A percentile compares a stretch with the other conserved stretches of the same genome.
phyloP scores from a whole-genome alignment of 1,284 basidiomycete species.

The Polyporus tsugae region DNA sequence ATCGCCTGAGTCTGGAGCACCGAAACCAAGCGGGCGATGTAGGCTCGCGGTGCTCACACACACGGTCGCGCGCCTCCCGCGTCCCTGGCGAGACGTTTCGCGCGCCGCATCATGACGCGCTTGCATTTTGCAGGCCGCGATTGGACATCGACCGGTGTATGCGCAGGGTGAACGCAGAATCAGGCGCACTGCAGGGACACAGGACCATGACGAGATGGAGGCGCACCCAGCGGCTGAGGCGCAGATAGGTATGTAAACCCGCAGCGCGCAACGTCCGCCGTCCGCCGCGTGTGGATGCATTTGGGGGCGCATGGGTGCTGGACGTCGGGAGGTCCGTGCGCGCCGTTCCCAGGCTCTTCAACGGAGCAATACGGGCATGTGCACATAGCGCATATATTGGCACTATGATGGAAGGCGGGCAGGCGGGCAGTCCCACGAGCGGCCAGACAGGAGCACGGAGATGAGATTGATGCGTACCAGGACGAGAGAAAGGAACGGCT shows the following conservation, averaged over 20 bases:
- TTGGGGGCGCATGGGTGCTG: neutral
- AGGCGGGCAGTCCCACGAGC: conserved; percentile 7
- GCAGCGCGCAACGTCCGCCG: conserved; percentile 1
- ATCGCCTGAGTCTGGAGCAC: neutral
- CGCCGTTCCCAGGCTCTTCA: neutral
- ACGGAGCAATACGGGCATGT: neutral
- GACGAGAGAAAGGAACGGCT: neutral
- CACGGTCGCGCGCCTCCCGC: neutral
- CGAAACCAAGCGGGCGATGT: neutral
- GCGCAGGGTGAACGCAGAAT: neutral
- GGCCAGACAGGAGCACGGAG: neutral
- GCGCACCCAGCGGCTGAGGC: neutral
- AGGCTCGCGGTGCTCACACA: neutral
- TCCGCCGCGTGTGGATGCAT: neutral
- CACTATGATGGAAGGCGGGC: conserved; percentile 7
- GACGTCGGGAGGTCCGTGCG: neutral
- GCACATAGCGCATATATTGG: neutral
- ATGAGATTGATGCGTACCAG: conserved; percentile 8
- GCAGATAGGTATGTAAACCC: neutral
- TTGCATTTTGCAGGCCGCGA: neutral
- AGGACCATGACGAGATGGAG: neutral
- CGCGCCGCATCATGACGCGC: conserved; percentile 19
- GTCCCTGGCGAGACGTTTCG: conserved; percentile 18
- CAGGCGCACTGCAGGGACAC: conserved; percentile 1
- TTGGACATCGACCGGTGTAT: neutral